phyloP scores from a whole-genome alignment of 176 grass and related monocot genomes.

The Elaeis guineensis region DNA sequence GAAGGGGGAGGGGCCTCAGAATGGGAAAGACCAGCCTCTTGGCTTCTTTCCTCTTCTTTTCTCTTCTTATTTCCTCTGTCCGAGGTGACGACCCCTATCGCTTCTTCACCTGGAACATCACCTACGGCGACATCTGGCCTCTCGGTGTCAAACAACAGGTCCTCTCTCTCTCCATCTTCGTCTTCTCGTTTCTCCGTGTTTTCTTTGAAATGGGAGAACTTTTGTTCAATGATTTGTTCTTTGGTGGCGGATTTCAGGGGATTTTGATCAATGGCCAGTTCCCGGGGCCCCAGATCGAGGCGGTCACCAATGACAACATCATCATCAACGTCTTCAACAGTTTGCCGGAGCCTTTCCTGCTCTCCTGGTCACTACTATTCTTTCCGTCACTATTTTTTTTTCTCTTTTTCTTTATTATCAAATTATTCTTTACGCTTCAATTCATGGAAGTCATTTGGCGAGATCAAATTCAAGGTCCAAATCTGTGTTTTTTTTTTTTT shows the following conservation, averaged over 20 bases:
- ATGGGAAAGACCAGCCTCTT: no score
- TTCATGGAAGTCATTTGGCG: no score
- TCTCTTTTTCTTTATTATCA: no score
- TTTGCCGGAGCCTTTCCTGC: constrained; percentile 80
- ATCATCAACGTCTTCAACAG: constrained; percentile 87
- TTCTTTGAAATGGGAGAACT: background rate
- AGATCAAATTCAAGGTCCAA: no score
- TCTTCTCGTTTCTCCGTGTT: background rate
- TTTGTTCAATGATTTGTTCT: background rate
- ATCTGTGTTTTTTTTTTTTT: no score
- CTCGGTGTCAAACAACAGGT: constrained; percentile 90
- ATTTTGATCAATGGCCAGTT: constrained; percentile 90
- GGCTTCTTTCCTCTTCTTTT: background rate
- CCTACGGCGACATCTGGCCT: constrained; percentile 71
- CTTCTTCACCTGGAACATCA: constrained; percentile 88
- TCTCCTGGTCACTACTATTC: constrained; percentile 58
- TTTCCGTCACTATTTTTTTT: background rate
- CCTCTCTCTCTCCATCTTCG: background rate
- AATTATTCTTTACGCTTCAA: background rate
- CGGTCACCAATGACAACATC: constrained; percentile 90
- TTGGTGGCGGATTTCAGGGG: constrained; percentile 31
- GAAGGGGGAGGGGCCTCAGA: no score
- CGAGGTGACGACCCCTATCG: constrained; percentile 59
- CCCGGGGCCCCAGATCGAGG: constrained; percentile 86
- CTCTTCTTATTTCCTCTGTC: background rate